phyloP scores from a whole-genome alignment of 345 rosid genomes.

The Salix arbutifolia region DNA sequence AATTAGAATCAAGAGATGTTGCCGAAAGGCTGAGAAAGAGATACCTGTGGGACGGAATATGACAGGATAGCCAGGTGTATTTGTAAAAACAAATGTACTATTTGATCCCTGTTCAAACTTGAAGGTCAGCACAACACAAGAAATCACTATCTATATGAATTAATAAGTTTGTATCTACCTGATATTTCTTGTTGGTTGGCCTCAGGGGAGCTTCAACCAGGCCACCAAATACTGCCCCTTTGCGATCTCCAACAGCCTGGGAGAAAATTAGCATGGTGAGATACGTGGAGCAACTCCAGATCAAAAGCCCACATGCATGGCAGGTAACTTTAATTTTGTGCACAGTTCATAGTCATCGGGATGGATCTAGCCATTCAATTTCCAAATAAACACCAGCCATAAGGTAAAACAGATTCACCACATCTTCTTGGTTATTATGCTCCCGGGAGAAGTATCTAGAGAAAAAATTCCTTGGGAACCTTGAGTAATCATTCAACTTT shows the following conservation, averaged over 20 bases:
- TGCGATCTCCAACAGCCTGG: conserved; percentile 85
- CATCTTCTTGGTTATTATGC: background rate
- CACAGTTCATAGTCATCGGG: background rate
- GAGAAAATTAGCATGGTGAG: conserved; percentile 13
- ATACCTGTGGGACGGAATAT: conserved; percentile 86
- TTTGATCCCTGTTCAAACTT: conserved; percentile 69
- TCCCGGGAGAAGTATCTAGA: background rate
- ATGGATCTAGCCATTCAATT: background rate
- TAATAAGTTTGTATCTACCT: conserved; percentile 40
- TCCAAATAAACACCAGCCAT: background rate
- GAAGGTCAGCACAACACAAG: conserved; percentile 10
- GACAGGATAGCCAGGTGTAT: conserved; percentile 56
- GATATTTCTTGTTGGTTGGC: conserved; percentile 78
- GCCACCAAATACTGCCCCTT: conserved; percentile 94
- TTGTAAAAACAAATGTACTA: conserved; percentile 82
- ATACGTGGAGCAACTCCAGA: background rate
- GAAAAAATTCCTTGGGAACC: background rate
- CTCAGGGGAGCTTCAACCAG: conserved; percentile 86
- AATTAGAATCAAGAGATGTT: background rate
- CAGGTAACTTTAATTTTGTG: background rate
- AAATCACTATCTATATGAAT: conserved; percentile 1
- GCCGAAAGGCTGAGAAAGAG: background rate
- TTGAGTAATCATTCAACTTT: background rate
- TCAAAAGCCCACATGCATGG: background rate
- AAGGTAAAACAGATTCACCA: background rate